Conservation (phyloP, 2,329 filamentous ascomycete genomes). For the Aspergillus fumigatiaffinis region DNA sequence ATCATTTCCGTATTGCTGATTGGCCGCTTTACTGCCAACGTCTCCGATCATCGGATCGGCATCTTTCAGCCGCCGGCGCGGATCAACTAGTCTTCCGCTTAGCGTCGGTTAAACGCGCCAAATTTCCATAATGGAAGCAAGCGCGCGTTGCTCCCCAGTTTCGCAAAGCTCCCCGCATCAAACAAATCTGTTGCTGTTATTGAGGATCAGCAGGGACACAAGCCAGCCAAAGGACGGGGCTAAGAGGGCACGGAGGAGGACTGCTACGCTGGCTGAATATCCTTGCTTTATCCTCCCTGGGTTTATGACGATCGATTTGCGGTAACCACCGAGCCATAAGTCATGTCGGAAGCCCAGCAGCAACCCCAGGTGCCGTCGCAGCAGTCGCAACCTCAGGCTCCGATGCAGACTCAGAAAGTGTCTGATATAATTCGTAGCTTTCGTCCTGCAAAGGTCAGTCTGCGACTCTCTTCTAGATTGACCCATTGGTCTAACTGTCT, state of each 20-base stretch:
- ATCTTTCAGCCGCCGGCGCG: conserved; percentile 15
- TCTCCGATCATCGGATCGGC: conserved; percentile 16
- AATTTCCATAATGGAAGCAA: conserved; percentile 6
- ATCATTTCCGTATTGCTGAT: conserved; percentile 1
- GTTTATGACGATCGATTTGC: conserved; percentile 7
- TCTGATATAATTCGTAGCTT: conserved; percentile 74
- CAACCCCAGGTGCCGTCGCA: conserved; percentile 18
- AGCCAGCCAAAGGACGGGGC: neutral
- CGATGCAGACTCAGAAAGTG: conserved; percentile 58
- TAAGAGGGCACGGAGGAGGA: neutral
- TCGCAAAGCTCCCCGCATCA: neutral
- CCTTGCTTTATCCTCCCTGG: neutral
- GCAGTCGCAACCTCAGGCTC: conserved; percentile 18
- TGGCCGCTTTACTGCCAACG: neutral
- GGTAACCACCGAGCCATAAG: conserved; percentile 1
- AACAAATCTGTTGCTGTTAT: neutral
- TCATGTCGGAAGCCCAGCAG: conserved; percentile 27
- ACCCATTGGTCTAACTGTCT: conserved; percentile 5
- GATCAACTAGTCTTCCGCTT: conserved; percentile 13
- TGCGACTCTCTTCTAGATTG: neutral
- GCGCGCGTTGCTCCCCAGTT: neutral
- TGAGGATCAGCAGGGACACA: neutral
- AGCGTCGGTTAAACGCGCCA: conserved; percentile 14
- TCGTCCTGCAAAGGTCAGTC: conserved; percentile 70
- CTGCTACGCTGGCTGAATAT: neutral